phyloP scores from a whole-genome alignment of 805 yeast species.

The Pichia manshurica region DNA sequence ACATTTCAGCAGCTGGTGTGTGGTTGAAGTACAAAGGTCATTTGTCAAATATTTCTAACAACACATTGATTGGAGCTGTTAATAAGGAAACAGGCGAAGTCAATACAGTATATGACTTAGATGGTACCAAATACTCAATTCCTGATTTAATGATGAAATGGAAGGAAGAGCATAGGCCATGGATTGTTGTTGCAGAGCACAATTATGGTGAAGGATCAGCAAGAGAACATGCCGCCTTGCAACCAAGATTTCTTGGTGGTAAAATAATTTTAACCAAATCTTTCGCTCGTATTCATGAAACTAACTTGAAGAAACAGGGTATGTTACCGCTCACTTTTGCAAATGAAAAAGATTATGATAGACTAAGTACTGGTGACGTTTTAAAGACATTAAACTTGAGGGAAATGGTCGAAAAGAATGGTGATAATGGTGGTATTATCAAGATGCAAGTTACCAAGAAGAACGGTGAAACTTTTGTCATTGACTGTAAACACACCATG shows the following conservation, averaged over 20 bases:
- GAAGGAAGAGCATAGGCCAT: constrained; percentile 78
- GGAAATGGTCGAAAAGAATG: constrained; percentile 74
- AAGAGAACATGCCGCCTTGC: constrained; percentile 96
- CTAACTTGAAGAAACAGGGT: constrained; percentile 97
- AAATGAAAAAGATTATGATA: constrained; percentile 83
- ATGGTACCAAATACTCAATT: constrained; percentile 70
- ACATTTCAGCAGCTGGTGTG: constrained; percentile 96
- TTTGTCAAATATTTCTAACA: constrained; percentile 88
- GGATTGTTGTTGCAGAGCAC: constrained; percentile 96
- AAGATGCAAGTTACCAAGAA: constrained; percentile 67
- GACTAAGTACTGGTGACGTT: constrained; percentile 67
- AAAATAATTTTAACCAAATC: constrained; percentile 83
- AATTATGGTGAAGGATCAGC: constrained; percentile 99
- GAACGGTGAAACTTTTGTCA: constrained; percentile 62
- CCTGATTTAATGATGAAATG: constrained; percentile 97
- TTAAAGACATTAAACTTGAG: constrained; percentile 67
- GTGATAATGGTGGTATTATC: constrained; percentile 82
- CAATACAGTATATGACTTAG: constrained; percentile 80
- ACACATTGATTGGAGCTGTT: constrained; percentile 94
- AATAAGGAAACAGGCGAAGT: constrained; percentile 97
- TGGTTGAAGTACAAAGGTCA: constrained; percentile 99
- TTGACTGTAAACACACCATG: constrained; percentile 90
- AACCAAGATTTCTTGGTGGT: constrained; percentile 94
- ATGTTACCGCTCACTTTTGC: constrained; percentile 93
- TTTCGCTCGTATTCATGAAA: constrained; percentile 97